Evolutionary conservation across 2,329 filamentous ascomycete species (phyloP).

Genomic region (Tolypocladium endophyticum): DNA sequence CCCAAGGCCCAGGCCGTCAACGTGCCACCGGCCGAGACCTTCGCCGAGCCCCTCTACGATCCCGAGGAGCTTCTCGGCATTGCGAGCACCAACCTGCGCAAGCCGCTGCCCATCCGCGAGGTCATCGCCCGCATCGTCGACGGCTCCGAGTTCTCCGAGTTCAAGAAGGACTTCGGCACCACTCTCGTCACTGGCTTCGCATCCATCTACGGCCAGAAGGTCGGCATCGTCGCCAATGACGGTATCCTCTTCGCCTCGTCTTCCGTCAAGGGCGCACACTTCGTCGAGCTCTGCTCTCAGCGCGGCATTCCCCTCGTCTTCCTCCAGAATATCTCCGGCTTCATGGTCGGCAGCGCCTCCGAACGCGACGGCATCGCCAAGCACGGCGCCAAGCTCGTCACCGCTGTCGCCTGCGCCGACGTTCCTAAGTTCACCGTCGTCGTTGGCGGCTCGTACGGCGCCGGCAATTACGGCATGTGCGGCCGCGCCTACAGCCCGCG

Average conservation of each 20-base stretch:
- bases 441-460: slow-evolving; percentile 84
- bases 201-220: slow-evolving; percentile 76
- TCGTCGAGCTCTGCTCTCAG: slow-evolving; percentile 89
- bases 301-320: slow-evolving; percentile 85
- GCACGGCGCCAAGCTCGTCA: slow-evolving; percentile 94
- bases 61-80: slow-evolving; percentile 76
- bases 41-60: slow-evolving; percentile 70
- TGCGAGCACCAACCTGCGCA: slow-evolving; percentile 79
- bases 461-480: slow-evolving; percentile 98
- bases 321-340: slow-evolving; percentile 92
- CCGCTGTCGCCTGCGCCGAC: slow-evolving; percentile 84
- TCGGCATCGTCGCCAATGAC: slow-evolving; percentile 92
- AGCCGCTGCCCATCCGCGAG: slow-evolving; percentile 76
- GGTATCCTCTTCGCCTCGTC: slow-evolving; percentile 88
- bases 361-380: slow-evolving; percentile 95
- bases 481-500: slow-evolving; percentile 86
- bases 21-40: slow-evolving; percentile 29
- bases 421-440: slow-evolving; percentile 97
- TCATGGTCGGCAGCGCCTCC: slow-evolving; percentile 93
- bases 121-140: slow-evolving; percentile 91
- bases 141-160: slow-evolving; percentile 81
- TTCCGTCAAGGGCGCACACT: slow-evolving; percentile 88
- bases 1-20: slow-evolving; percentile 38
- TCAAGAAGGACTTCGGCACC: slow-evolving; percentile 83
- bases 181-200: slow-evolving; percentile 91